Percentiles rank a stretch among this genome's conserved stretches.
Evolutionary conservation across 2,329 filamentous ascomycete genomes (phyloP).

Genomic region (Colletotrichum noveboracense): DNA sequence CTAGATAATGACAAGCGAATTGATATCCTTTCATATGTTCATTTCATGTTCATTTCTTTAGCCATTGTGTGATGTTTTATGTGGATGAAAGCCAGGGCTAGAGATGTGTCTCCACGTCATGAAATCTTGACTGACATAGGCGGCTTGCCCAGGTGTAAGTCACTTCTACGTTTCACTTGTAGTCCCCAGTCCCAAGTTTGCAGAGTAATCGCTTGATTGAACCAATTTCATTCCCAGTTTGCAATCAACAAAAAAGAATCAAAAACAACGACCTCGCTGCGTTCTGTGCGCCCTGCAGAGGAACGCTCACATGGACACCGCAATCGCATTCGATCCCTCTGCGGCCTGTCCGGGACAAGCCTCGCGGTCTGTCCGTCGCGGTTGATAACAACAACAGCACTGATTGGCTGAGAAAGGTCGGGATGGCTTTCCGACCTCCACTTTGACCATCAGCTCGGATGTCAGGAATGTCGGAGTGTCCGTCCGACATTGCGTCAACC

Average conservation of each 20-base stretch:
- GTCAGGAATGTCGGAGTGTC: neutral
- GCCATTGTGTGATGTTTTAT: neutral
- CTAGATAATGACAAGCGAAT: constrained; percentile 1
- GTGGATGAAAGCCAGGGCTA: neutral
- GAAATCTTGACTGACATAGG: neutral
- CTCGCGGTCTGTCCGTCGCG: constrained; percentile 26
- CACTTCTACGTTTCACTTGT: neutral
- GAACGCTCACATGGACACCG: neutral
- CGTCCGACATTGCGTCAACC: neutral
- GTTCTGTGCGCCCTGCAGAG: neutral
- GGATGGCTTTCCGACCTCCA: neutral
- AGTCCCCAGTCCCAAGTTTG: neutral
- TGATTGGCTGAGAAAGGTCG: neutral
- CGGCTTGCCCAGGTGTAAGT: neutral
- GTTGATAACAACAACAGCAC: constrained; percentile 28
- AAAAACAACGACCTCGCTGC: neutral
- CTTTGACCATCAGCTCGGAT: neutral
- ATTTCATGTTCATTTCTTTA: constrained; percentile 32
- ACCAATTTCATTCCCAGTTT: neutral
- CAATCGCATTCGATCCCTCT: constrained; percentile 18
- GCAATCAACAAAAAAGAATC: neutral
- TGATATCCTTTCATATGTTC: constrained; percentile 36
- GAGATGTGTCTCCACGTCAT: rapidly evolving
- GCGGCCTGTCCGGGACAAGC: neutral
- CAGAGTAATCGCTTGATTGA: neutral